These are phyloP conservation scores for Micromonas pusilla DNA, from an alignment of 139 green algal species.

Conservation along the genomic window DNA sequence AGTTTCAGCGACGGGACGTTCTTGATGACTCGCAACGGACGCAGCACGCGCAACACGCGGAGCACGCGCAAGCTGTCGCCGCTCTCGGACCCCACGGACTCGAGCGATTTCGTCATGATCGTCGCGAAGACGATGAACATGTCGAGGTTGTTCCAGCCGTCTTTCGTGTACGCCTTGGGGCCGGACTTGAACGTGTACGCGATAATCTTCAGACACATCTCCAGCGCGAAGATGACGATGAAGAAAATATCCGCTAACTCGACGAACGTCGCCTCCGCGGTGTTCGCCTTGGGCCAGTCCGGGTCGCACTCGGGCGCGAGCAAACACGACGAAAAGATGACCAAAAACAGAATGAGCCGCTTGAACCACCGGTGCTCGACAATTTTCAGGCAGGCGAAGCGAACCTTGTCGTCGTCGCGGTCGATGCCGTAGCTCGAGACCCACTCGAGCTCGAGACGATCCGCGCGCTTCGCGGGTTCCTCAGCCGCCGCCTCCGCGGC, in stretches of 20 bases:
- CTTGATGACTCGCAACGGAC: slow-evolving; percentile 20
- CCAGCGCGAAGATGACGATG: slow-evolving; percentile 30
- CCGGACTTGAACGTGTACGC: slow-evolving; percentile 15
- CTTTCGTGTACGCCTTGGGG: slow-evolving; percentile 23
- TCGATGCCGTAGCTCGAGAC: neutral
- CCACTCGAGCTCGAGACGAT: neutral
- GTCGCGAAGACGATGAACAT: slow-evolving; percentile 23
- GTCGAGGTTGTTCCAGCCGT: slow-evolving; percentile 39
- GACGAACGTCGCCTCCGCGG: neutral
- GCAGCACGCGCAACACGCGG: slow-evolving; percentile 19
- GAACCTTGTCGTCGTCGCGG: neutral
- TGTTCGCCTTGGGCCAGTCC: neutral
- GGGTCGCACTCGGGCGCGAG: slow-evolving; percentile 2
- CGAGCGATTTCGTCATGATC: too few relatives aligned
- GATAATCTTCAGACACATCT: slow-evolving; percentile 38
- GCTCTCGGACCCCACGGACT: too few relatives aligned
- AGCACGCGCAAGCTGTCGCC: slow-evolving; percentile 1
- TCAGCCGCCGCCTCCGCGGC: neutral
- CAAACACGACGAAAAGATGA: neutral
- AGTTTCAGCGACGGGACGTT: slow-evolving; percentile 18
- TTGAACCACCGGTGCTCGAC: slow-evolving; percentile 9
- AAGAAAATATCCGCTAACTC: slow-evolving; percentile 26
- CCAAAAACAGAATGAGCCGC: neutral
- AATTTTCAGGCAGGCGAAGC: neutral
- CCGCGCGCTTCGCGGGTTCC: neutral